Base-by-base conservation (phyloP, 768 basidiomycete genomes). In the Trametes maxima region DNA sequence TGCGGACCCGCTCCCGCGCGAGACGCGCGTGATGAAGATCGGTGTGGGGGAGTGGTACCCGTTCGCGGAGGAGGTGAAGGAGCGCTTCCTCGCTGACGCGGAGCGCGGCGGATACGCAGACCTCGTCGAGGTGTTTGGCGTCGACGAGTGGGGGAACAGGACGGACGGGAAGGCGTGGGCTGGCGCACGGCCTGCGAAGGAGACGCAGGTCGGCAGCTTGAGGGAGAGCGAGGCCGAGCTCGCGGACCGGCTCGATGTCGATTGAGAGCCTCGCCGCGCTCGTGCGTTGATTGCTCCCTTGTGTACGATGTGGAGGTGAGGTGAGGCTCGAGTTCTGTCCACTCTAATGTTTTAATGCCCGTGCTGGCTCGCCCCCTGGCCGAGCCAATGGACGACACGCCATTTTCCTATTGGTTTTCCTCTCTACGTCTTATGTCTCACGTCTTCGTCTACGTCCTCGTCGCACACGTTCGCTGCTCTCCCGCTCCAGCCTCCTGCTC, bases 11-110 rank as follows among this genome's bases (percentile, higher is more conserved):
- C 60, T 77, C 37, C 71, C 72, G 5, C 33, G 19, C 49, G 70
- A 74, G 1, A 74, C 73, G 61, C 70, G 76, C 33, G 52, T 67
- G 17, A 67, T 78, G 37, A 69, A 72, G 37, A 69, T 79, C 36
- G 75, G 73, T n/a, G 65, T 79, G 0, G 77, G 72, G 22, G 64
- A 72, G 22, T 76, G 74, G 74, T 72, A 73, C 50, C 17, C 48
- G 19, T 65, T 54, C n/a, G 63, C 68, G 28, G 63, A 67, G 25
- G 71, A 72, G 65, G 43, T 67, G 36, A 65, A 47, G 56, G 65
- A 67, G 59, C 55, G 19, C 5, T 63, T 60, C 63, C 60, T 54
- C 40, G 28, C 43, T 14, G 69, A 64, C 17, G 61, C 51, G 5
- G 51, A 55, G 54, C 62, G 67, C 54, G 64, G 57, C 14, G 65